Percentiles rank a stretch among this genome's conserved stretches.
phyloP scores from a whole-genome alignment of 2,329 filamentous ascomycete genomes.

The Clonostachys chloroleuca region DNA sequence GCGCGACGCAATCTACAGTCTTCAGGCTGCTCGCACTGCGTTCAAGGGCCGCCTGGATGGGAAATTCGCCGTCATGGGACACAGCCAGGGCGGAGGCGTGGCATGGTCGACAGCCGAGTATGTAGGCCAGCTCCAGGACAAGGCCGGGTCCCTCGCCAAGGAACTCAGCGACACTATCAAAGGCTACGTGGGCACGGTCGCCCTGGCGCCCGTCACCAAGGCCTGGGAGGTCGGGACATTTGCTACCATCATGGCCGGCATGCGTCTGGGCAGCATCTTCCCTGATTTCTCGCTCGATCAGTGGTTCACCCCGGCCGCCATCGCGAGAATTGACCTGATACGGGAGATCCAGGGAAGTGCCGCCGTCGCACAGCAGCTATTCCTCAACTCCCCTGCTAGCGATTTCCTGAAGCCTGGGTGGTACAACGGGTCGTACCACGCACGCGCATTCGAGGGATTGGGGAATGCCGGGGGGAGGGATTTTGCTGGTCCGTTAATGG shows the following conservation, averaged over 20 bases:
- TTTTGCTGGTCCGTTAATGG: not conserved
- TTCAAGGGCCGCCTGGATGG: constrained; percentile 23
- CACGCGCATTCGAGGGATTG: not conserved
- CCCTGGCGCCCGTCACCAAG: constrained; percentile 5
- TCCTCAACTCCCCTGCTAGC: not conserved
- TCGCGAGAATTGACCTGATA: constrained; percentile 1
- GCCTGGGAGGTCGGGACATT: not conserved
- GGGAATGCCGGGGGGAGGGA: not conserved
- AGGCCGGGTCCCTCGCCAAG: constrained; percentile 4
- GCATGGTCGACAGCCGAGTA: constrained; percentile 24
- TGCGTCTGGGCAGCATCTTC: constrained; percentile 3
- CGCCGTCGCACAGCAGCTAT: not conserved
- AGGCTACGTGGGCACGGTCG: constrained; percentile 6
- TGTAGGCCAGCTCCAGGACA: constrained; percentile 12
- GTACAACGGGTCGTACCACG: not conserved
- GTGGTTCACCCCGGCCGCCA: constrained; percentile 6
- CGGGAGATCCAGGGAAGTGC: constrained; percentile 1
- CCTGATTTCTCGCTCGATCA: constrained; percentile 5
- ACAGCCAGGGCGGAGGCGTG: constrained; percentile 37
- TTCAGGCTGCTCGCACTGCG: constrained; percentile 30
- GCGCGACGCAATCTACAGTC: constrained; percentile 33
- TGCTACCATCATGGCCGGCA: not conserved
- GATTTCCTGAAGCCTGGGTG: not conserved
- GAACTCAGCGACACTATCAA: not conserved
- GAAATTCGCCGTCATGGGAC: constrained; percentile 35